phyloP scores from a whole-genome alignment of 2,329 filamentous ascomycete genomes.

The Capronia americana region DNA sequence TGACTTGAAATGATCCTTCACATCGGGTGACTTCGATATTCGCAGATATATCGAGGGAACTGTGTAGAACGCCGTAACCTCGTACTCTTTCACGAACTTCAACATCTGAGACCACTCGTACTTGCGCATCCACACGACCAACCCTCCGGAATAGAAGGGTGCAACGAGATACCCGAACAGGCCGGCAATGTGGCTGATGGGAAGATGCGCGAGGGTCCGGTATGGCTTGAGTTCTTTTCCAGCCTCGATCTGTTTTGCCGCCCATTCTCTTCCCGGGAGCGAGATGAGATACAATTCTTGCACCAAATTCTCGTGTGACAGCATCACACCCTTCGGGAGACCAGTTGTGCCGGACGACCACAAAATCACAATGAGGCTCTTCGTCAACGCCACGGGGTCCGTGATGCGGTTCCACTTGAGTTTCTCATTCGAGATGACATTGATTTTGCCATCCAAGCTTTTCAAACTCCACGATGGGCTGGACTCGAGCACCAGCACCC shows the following conservation, averaged over 20 bases:
- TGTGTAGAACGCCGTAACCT: constrained; percentile 62
- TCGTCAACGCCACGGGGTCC: constrained; percentile 54
- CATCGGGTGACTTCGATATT: constrained; percentile 63
- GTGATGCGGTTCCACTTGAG: constrained; percentile 63
- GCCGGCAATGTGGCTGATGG: constrained; percentile 56
- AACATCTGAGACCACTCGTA: constrained; percentile 66
- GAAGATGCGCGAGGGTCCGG: constrained; percentile 55
- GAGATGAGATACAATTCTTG: constrained; percentile 44
- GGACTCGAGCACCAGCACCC: constrained; percentile 61
- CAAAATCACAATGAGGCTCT: constrained; percentile 54
- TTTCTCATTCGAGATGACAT: constrained; percentile 47
- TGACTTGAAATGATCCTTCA: constrained; percentile 62
- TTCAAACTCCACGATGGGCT: constrained; percentile 46
- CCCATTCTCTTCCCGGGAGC: constrained; percentile 33
- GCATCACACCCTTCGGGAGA: constrained; percentile 53
- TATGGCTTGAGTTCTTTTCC: constrained; percentile 43
- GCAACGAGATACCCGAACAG: constrained; percentile 56
- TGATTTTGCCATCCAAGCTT: constrained; percentile 43
- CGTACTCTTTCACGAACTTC: constrained; percentile 57
- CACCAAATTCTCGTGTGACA: constrained; percentile 54
- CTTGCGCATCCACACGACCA: constrained; percentile 67
- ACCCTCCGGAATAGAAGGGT: constrained; percentile 54
- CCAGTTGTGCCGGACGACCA: constrained; percentile 58
- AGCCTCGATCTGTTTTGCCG: constrained; percentile 42
- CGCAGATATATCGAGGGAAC: constrained; percentile 67